Base-by-base conservation (phyloP, 192 early-diverging fungal genomes). In the Entomortierella lignicola region DNA sequence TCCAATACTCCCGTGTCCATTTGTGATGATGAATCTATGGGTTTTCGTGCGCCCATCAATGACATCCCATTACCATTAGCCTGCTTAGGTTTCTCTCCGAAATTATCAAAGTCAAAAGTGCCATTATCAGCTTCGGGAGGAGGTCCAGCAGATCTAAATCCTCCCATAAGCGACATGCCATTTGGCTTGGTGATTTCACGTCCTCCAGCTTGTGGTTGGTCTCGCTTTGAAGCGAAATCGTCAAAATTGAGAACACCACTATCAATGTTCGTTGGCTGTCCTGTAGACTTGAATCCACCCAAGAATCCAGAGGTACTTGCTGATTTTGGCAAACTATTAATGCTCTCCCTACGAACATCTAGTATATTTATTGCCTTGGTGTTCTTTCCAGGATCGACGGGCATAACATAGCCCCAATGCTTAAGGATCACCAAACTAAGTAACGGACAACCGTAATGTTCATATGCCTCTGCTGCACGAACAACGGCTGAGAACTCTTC, bases 401-500 rank as follows among this genome's bases (percentile, higher is more conserved):
- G 66, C 75, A 79, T 66, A 23, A 79, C 75, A 31, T 79, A 79
- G 4, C 75, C 71, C 61, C 88, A 81, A 3, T 83, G 89, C 43
- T 80, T 82, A 27, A 95, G 72, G 52, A 95, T 90, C 30, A 95
- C 83, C 34, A 96, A 72, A 6, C 93, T 90, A 27, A 96, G 82
- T 7, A 90, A 69, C 10, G 93, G 95, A 63, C 89, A 93, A 32
- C 94, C 94, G 23, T 95, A 83, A 18, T 88, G 83, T 71, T 95
- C 94, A 70, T 96, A 96, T 4, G 90, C 84, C 32, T 80, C 79
- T 7, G 90, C 83, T 18, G 91, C 85, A 17, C 85, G 69, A 26
- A 90, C 85, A 0, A 92, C 82, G 26, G 94, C 91, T 12, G 83
- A 79, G 34, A 85, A 87, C 67, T 94, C 92, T 17, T 93, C 83